Percentiles rank a stretch among this genome's conserved stretches.
These are phyloP conservation scores for Apiospora hydei DNA, from an alignment of 2,329 filamentous ascomycete genomes.

Conservation along the genomic window DNA sequence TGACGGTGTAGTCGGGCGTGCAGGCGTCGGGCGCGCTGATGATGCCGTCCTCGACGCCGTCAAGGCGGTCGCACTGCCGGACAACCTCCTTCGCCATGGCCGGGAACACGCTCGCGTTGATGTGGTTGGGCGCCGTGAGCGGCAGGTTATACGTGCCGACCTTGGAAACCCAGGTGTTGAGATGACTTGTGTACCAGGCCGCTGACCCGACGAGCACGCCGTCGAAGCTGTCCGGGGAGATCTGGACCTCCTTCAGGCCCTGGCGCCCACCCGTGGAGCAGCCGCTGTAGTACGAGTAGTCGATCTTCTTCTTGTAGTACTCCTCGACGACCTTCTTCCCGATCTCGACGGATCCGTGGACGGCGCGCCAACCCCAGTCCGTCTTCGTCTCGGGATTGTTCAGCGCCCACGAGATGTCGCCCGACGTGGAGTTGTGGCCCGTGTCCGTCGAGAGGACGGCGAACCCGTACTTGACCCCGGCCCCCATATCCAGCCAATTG, in stretches of 20 bases:
- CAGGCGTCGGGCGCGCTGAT: conserved; percentile 55
- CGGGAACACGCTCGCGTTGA: conserved; percentile 55
- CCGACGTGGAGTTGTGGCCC: conserved; percentile 47
- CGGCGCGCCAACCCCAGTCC: conserved; percentile 49
- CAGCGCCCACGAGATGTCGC: conserved; percentile 48
- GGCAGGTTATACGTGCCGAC: conserved; percentile 57
- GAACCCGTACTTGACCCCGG: conserved; percentile 47
- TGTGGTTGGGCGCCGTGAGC: conserved; percentile 50
- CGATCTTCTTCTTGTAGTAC: conserved; percentile 53
- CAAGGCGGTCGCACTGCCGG: conserved; percentile 58
- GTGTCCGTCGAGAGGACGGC: conserved; percentile 52
- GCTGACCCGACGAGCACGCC: conserved; percentile 59
- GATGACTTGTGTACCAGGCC: conserved; percentile 59
- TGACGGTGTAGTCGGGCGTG: conserved; percentile 49
- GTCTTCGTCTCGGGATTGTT: conserved; percentile 42
- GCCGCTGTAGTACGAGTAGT: conserved; percentile 62
- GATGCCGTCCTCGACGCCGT: conserved; percentile 58
- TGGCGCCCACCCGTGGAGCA: conserved; percentile 67
- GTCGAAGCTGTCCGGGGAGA: conserved; percentile 63
- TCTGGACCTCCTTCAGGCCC: conserved; percentile 60
- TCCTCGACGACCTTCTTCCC: conserved; percentile 55
- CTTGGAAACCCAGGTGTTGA: conserved; percentile 52
- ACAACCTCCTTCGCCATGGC: conserved; percentile 48
- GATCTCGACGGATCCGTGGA: conserved; percentile 57
- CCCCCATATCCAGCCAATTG: conserved; percentile 45